phyloP scores from a whole-genome alignment of 805 yeast species.

The Blastobotrys chiropterorum region DNA sequence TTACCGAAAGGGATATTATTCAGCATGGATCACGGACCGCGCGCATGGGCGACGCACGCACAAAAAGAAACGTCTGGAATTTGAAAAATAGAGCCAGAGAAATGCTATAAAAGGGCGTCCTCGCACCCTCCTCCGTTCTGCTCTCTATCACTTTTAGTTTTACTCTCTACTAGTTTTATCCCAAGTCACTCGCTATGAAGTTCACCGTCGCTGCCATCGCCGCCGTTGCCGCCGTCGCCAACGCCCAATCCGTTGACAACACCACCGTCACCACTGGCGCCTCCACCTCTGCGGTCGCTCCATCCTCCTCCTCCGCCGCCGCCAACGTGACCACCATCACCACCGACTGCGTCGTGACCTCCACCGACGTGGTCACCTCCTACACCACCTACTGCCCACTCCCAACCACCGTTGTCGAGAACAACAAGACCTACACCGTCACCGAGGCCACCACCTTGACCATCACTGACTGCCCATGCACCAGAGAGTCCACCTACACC shows the following conservation, averaged over 20 bases:
- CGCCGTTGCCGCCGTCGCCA: neutral
- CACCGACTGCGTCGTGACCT: slow-evolving; percentile 31
- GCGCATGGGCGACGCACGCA: neutral
- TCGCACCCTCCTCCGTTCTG: too few species aligned
- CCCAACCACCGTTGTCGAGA: slow-evolving; percentile 59
- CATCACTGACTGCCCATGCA: slow-evolving; percentile 84
- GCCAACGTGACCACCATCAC: slow-evolving; percentile 39
- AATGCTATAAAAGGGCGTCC: slow-evolving; percentile 8
- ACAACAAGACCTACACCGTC: slow-evolving; percentile 66
- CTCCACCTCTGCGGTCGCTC: slow-evolving; percentile 21
- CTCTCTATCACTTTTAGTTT: neutral
- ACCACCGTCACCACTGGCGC: slow-evolving; percentile 9
- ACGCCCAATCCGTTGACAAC: neutral
- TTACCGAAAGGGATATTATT: neutral
- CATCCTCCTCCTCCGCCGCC: slow-evolving; percentile 34
- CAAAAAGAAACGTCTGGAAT: slow-evolving; percentile 1
- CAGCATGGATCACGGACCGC: neutral
- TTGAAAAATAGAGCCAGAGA: slow-evolving; percentile 2
- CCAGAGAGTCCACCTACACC: slow-evolving; percentile 37
- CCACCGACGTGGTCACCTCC: slow-evolving; percentile 50
- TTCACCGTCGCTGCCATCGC: slow-evolving; percentile 19
- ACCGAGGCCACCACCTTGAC: slow-evolving; percentile 76
- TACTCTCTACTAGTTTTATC: neutral
- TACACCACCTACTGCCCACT: slow-evolving; percentile 81
- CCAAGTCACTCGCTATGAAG: slow-evolving; percentile 24